Evolutionary conservation across 2,329 filamentous ascomycete genomes (phyloP).

Genomic region (Penicillium carneum): DNA sequence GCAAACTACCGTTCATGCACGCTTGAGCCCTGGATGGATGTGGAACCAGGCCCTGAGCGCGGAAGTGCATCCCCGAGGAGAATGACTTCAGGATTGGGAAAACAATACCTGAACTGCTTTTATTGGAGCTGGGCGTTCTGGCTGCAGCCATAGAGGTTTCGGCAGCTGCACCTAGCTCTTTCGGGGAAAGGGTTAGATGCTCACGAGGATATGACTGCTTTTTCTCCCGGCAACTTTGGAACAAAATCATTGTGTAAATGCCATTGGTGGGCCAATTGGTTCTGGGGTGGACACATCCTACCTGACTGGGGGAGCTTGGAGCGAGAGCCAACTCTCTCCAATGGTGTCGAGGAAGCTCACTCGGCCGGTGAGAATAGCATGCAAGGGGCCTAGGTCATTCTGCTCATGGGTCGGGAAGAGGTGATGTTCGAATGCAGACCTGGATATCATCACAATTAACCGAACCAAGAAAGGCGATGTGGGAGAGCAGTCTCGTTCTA

Average conservation of each 20-base stretch:
- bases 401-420: constrained; percentile 26
- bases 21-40: constrained; percentile 17
- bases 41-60: constrained; percentile 1
- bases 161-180: constrained; percentile 2
- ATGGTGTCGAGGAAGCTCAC: constrained; percentile 14
- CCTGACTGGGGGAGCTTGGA: constrained; percentile 3
- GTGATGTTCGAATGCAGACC: constrained; percentile 12
- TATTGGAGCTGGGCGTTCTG: neutral
- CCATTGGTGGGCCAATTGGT: constrained; percentile 5
- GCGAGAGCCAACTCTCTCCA: constrained; percentile 20
- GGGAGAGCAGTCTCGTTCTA: neutral
- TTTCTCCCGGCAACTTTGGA: neutral
- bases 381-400: constrained; percentile 29
- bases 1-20: constrained; percentile 35
- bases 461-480: neutral
- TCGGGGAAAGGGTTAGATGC: neutral
- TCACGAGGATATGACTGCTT: constrained; percentile 7
- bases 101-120: neutral
- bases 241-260: neutral
- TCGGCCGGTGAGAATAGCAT: constrained; percentile 22
- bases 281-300: neutral
- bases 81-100: neutral
- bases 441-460: constrained; percentile 18
- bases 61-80: constrained; percentile 9
- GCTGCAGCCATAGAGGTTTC: neutral